Evolutionary conservation across 1,284 basidiomycete genomes (phyloP), one percentile per base, ranked within the genome.

Genomic region (Moesziomyces antarcticus): DNA sequence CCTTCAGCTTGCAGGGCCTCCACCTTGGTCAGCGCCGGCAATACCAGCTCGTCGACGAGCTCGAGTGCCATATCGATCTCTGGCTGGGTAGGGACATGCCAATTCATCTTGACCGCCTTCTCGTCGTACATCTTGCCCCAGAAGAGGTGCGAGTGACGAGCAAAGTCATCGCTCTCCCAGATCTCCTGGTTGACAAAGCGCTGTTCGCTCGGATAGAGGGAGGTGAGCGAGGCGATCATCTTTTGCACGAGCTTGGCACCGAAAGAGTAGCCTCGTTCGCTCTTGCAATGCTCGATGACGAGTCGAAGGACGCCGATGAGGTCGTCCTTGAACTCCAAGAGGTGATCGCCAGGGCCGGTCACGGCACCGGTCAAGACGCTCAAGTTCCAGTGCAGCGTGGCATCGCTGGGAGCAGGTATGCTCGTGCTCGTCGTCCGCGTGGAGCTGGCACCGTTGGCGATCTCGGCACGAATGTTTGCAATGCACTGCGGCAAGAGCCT

Each of bases 361-460:
- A 82, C 25, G 3, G 79, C 77, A 18, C 80, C 81, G 3, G 66
- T 71, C 33, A 84, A 71, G 70, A 84, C 59, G 78, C 83, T 75
- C 52, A 62, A 51, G 85, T 92, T 94, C 93, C 95, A 98, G 84
- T 97, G 94, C 54, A 99, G 86, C 1, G 93, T 91, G 2, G 93
- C 94, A 80, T 99, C 96, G 7, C 92, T 92, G 5, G 93, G 90
- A 2, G 93, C 88, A 0, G 93, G 91, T 20, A 91, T 89, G 7
- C 90, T 90, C 0, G 93, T 94, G 3, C 91, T 91, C 2, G 94
- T 98, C 9, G 93, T 97, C 30, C 93, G 88, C 37, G 91, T 88
- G 62, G 92, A 93, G n/a, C 93, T 95, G 0, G 97, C 95, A 1
- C 97, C 97, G 68, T 93, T 90, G 71, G 90, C 91, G 49, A 99